Base-by-base conservation (phyloP, 106 monocot genomes). In the Posidonia australis region DNA sequence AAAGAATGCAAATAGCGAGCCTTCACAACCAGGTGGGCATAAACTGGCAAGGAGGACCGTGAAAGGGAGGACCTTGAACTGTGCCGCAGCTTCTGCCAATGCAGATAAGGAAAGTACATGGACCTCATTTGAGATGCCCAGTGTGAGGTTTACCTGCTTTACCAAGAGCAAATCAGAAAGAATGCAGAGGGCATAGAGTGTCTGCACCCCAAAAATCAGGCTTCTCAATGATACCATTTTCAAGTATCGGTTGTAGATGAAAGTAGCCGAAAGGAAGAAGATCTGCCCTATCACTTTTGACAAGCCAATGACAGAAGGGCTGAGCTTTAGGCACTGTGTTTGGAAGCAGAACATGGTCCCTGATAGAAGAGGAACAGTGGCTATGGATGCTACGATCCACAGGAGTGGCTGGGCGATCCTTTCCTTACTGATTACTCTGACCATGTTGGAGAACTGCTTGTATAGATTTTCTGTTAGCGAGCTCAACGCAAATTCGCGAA, bases 301-400 rank as follows among this genome's bases (percentile, higher is more conserved):
- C 47, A 89, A 59, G 16, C 93, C 93, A 48, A 93, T 86, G 44
- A 93, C 45, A 0, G 62, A 79, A 54, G 86, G 77, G 46, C 84
- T 79, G 14, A 93, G 81, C 6, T 84, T 86, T 28, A 93, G 44
- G 59, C 52, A 66, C 46, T 80, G 86, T 19, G 86, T 93, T 47
- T 93, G 93, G 62, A 78, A 93, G 55, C 83, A 93, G 55, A 93
- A 93, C 54, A 86, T 70, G 10, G 85, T 67, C 19, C 93, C 93
- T 16, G 88, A 86, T n/a, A 93, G 75, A 54, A 83, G 64, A 30
- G 93, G 93, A 51, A 93, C 80, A 41, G 81, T 44, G 1, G 86
- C 81, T 44, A 81, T 72, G 23, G 93, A 89, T 28, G 74, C 80
- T 7, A 81, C 81, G 1, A 83, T 71, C 89, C 93, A 93, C 10